Evolutionary conservation across 2,329 filamentous ascomycete species (phyloP).

Genomic region (Aspergillus sclerotialis): DNA sequence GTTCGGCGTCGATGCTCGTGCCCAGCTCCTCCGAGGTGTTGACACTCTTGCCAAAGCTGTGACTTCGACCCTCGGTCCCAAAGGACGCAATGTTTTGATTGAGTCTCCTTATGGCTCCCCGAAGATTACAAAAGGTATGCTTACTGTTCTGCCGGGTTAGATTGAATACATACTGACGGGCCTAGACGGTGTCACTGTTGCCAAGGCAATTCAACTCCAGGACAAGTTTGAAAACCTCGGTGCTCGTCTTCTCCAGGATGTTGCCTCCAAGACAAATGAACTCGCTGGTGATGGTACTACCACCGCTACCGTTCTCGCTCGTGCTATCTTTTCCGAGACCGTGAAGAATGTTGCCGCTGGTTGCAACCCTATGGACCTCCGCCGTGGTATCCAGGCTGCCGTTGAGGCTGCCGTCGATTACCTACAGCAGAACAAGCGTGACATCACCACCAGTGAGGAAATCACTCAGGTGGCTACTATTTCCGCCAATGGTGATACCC

Average conservation of each 20-base stretch:
- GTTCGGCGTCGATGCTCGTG: slow-evolving; percentile 92
- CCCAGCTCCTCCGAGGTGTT: slow-evolving; percentile 82
- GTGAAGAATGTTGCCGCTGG: slow-evolving; percentile 99
- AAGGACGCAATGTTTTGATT: slow-evolving; percentile 97
- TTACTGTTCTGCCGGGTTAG: slow-evolving; percentile 1
- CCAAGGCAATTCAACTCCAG: slow-evolving; percentile 83
- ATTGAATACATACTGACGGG: slow-evolving; percentile 13
- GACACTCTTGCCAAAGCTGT: slow-evolving; percentile 96
- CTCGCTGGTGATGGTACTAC: slow-evolving; percentile 97
- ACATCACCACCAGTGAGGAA: slow-evolving; percentile 95
- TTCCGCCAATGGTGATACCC: slow-evolving; percentile 90
- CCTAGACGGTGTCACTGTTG: slow-evolving; percentile 78
- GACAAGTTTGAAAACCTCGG: slow-evolving; percentile 99
- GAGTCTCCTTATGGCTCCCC: slow-evolving; percentile 98
- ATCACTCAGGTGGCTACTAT: slow-evolving; percentile 98
- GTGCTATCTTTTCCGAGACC: slow-evolving; percentile 98
- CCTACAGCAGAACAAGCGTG: slow-evolving; percentile 91
- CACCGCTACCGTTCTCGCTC: slow-evolving; percentile 91
- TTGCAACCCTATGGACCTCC: slow-evolving; percentile 99
- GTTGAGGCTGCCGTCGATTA: slow-evolving; percentile 92
- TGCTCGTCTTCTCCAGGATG: slow-evolving; percentile 91
- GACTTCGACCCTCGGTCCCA: slow-evolving; percentile 90
- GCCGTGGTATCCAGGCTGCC: slow-evolving; percentile 92
- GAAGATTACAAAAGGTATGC: slow-evolving; percentile 97
- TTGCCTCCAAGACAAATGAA: slow-evolving; percentile 99